phyloP scores from a whole-genome alignment of 495 filamentous ascomycete genomes.

The Evansstolkia leycettana region DNA sequence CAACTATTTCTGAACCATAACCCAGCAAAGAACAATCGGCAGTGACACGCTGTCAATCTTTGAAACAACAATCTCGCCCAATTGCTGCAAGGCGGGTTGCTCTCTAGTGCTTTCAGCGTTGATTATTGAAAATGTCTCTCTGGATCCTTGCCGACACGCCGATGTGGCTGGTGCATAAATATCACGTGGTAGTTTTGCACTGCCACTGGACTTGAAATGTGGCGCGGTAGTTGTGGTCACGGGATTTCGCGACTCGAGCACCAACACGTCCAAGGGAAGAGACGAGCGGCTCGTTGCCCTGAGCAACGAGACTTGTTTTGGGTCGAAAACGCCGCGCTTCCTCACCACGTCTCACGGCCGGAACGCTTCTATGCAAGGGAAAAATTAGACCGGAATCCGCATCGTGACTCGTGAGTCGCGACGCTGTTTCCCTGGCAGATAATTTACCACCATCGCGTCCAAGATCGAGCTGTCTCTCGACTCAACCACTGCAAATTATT shows the following conservation, averaged over 20 bases:
- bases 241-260: neutral
- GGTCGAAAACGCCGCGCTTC: neutral
- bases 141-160: neutral
- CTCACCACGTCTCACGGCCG: neutral
- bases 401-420: too few species aligned
- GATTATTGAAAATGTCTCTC: too few species aligned
- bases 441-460: neutral
- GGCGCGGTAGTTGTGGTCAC: neutral
- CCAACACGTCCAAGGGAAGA: neutral
- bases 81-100: neutral
- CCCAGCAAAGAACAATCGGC: neutral
- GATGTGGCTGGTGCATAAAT: neutral
- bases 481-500: slow-evolving; percentile 4
- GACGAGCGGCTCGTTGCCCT: slow-evolving; percentile 2
- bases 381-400: neutral
- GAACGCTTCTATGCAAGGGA: neutral
- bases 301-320: slow-evolving; percentile 11
- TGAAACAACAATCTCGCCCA: neutral
- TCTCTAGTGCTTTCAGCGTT: too few species aligned
- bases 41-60: neutral
- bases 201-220: neutral
- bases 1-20: too few species aligned
- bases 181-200: neutral
- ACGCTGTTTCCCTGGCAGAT: too few species aligned
- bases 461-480: too few species aligned